Evolutionary conservation across 1,284 basidiomycete species (phyloP).

Genomic region (Ustilago trichophora): DNA sequence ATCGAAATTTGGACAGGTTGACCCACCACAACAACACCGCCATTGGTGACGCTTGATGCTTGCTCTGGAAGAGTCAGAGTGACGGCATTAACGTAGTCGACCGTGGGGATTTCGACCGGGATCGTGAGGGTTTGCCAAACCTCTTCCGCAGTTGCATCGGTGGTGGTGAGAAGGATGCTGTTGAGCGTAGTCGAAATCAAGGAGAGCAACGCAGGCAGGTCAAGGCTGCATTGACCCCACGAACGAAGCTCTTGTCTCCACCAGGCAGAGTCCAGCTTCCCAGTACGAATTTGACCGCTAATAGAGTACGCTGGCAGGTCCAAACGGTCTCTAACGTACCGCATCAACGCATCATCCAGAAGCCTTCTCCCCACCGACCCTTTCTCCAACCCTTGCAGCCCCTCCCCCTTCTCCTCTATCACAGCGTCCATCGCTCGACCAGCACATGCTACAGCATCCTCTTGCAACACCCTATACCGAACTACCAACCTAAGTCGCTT

Average conservation of each 20-base stretch:
- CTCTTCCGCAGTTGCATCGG: background rate
- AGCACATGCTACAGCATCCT: conserved; percentile 45
- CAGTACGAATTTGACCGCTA: conserved; percentile 21
- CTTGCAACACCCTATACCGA: conserved; percentile 44
- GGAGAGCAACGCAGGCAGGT: background rate
- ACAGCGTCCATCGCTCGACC: conserved; percentile 10
- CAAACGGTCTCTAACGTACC: conserved; percentile 25
- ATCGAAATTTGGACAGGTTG: conserved; percentile 31
- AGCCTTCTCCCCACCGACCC: conserved; percentile 8
- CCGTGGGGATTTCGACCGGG: conserved; percentile 48
- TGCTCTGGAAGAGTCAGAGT: conserved; percentile 20
- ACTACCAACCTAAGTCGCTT: conserved; percentile 40
- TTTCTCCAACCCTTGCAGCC: background rate
- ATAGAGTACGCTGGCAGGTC: conserved; percentile 41
- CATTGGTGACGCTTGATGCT: too few relatives aligned
- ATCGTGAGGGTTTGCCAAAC: conserved; percentile 48
- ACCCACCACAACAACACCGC: conserved; percentile 27
- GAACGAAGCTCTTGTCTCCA: conserved; percentile 20
- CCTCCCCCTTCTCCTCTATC: background rate
- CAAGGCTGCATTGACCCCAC: conserved; percentile 12
- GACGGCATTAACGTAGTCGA: conserved; percentile 48
- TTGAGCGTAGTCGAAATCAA: conserved; percentile 3
- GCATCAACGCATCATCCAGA: conserved; percentile 20
- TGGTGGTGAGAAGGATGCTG: background rate
- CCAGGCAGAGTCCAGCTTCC: conserved; percentile 16